These are phyloP conservation scores for Thecaphora frezii DNA, from an alignment of 1,284 basidiomycete species.

Conservation along the genomic window DNA sequence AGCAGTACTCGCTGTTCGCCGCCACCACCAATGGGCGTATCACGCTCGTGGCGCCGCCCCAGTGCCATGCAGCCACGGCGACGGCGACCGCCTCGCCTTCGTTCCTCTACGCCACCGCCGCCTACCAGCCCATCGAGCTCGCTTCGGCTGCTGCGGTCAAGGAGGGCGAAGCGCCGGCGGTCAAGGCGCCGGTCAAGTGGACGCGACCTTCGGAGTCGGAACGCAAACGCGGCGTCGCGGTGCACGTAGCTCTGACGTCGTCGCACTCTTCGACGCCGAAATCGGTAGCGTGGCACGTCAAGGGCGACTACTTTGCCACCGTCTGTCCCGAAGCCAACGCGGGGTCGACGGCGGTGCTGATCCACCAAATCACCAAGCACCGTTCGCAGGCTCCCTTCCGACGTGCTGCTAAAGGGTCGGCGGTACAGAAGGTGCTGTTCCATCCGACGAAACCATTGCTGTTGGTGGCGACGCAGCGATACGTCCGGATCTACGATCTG, in stretches of 20 bases:
- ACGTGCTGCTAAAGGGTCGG: conserved; percentile 75
- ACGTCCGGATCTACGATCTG: conserved; percentile 92
- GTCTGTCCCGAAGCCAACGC: conserved; percentile 66
- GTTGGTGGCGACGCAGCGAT: conserved; percentile 98
- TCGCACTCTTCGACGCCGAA: conserved; percentile 71
- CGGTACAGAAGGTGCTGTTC: conserved; percentile 88
- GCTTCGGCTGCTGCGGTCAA: neutral
- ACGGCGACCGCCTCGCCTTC: conserved; percentile 37
- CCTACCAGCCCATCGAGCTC: conserved; percentile 7
- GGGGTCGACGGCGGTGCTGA: conserved; percentile 76
- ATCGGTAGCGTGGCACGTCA: conserved; percentile 88
- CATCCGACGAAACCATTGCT: conserved; percentile 92
- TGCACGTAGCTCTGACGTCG: conserved; percentile 37
- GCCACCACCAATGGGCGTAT: conserved; percentile 69
- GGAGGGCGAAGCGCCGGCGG: conserved; percentile 43
- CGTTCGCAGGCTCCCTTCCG: conserved; percentile 97
- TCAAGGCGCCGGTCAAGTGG: conserved; percentile 63
- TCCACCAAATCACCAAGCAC: conserved; percentile 89
- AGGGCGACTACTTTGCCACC: conserved; percentile 93
- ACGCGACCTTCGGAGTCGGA: conserved; percentile 62
- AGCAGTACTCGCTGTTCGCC: conserved; percentile 77
- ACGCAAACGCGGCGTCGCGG: conserved; percentile 63
- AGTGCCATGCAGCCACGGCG: conserved; percentile 62
- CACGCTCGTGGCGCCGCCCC: conserved; percentile 76
- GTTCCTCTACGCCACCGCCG: conserved; percentile 45